Evolutionary conservation across 495 filamentous ascomycete genomes (phyloP).

Genomic region (Penicillium tannophilum): DNA sequence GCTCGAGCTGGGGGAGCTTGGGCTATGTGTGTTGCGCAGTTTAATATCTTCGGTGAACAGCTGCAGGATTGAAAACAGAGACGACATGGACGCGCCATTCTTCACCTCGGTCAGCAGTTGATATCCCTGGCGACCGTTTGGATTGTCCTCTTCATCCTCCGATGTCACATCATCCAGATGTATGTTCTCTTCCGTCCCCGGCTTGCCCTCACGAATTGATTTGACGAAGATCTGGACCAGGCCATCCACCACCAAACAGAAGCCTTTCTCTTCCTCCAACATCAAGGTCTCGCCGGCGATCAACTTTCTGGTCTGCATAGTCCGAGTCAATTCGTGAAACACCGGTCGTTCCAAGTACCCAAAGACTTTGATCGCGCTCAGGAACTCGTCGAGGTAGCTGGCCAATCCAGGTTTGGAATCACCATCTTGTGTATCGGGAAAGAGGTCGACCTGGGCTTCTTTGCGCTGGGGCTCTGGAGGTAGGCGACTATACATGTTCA

Average conservation of each 20-base stretch:
- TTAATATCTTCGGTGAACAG: constrained; percentile 95
- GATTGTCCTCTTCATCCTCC: constrained; percentile 64
- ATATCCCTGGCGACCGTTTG: constrained; percentile 73
- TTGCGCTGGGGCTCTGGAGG: constrained; percentile 95
- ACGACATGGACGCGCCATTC: constrained; percentile 98
- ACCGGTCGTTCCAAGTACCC: constrained; percentile 95
- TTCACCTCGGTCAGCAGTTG: constrained; percentile 96
- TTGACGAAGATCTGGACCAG: constrained; percentile 98
- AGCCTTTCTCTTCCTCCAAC: constrained; percentile 96
- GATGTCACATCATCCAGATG: constrained; percentile 45
- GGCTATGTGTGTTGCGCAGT: constrained; percentile 59
- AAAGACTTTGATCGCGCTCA: constrained; percentile 99
- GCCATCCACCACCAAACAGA: constrained; percentile 96
- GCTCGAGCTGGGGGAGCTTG: constrained; percentile 46
- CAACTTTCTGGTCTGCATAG: constrained; percentile 96
- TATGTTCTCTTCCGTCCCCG: constrained; percentile 26
- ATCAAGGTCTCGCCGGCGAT: constrained; percentile 94
- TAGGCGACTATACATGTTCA: constrained; percentile 93
- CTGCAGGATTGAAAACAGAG: constrained; percentile 93
- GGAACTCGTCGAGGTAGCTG: constrained; percentile 95
- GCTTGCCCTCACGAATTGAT: constrained; percentile 64
- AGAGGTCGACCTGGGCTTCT: constrained; percentile 91
- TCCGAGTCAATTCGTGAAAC: constrained; percentile 95
- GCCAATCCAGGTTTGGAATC: constrained; percentile 87
- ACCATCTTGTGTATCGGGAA: constrained; percentile 87